These are phyloP conservation scores for Suhomyces guaymorum DNA, from an alignment of 1,139 yeast genomes.

Conservation along the genomic window DNA sequence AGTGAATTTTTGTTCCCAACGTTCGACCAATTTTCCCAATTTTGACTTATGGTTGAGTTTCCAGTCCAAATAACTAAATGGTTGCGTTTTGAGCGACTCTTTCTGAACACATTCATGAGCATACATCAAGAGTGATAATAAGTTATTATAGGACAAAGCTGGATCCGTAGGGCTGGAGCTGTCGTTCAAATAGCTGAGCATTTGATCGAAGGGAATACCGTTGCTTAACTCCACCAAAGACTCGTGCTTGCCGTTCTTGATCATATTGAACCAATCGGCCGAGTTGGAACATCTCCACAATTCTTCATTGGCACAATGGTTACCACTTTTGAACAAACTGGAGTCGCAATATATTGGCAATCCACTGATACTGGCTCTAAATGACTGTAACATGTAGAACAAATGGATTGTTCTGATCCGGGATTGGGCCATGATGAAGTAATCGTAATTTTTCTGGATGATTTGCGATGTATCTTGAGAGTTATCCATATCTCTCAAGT, in stretches of 20 bases:
- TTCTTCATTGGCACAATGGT: slow-evolving; percentile 66
- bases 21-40: slow-evolving; percentile 52
- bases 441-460: slow-evolving; percentile 61
- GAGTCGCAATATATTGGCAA: slow-evolving; percentile 54
- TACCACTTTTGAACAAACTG: slow-evolving; percentile 70
- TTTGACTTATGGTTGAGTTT: slow-evolving; percentile 58
- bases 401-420: slow-evolving; percentile 85
- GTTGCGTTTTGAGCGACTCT: slow-evolving; percentile 38
- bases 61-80: slow-evolving; percentile 49
- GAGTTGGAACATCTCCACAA: slow-evolving; percentile 67
- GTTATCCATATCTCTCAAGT: slow-evolving; percentile 4
- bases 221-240: slow-evolving; percentile 55
- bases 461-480: slow-evolving; percentile 12
- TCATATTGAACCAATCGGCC: slow-evolving; percentile 54
- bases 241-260: slow-evolving; percentile 25
- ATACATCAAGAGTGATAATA: slow-evolving; percentile 66
- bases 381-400: slow-evolving; percentile 68
- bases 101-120: slow-evolving; percentile 69
- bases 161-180: too few relatives aligned
- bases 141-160: slow-evolving; percentile 52
- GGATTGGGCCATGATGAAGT: slow-evolving; percentile 78
- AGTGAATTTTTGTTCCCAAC: slow-evolving; percentile 66
- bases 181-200: slow-evolving; percentile 47
- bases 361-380: slow-evolving; percentile 71
- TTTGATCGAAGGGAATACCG: slow-evolving; percentile 52